Conservation (phyloP, 208 protist genomes). For the Kentomonas sorsogonicus region DNA sequence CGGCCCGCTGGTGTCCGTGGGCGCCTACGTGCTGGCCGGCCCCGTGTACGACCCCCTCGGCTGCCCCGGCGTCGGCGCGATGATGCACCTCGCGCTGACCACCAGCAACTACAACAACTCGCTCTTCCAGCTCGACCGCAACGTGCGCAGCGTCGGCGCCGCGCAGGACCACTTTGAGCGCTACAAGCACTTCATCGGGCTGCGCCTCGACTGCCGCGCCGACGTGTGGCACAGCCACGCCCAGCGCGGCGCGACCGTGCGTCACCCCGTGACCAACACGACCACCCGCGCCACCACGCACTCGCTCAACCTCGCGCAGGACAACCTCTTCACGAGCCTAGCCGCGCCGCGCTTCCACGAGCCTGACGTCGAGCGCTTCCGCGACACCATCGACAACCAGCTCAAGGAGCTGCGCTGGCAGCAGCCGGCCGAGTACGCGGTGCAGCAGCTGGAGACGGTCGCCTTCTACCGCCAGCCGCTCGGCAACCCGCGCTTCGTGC, state of each 20-base stretch:
- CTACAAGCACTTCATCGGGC: conserved; percentile 79
- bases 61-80: conserved; percentile 55
- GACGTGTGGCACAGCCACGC: conserved; percentile 56
- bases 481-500: conserved; percentile 80
- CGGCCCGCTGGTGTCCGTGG: conserved; percentile 66
- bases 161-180: conserved; percentile 69
- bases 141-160: conserved; percentile 70
- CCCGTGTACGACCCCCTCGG: conserved; percentile 71
- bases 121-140: conserved; percentile 80
- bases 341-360: conserved; percentile 76
- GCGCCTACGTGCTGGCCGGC: conserved; percentile 78
- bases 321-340: conserved; percentile 79
- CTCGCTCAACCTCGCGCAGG: conserved; percentile 61
- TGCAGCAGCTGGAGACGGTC: conserved; percentile 76
- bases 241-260: conserved; percentile 6
- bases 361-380: conserved; percentile 75
- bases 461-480: conserved; percentile 86
- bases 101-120: conserved; percentile 82
- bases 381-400: conserved; percentile 83
- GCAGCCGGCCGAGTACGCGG: conserved; percentile 64
- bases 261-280: conserved; percentile 2
- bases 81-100: conserved; percentile 78
- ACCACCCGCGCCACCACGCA: conserved; percentile 8
- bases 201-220: conserved; percentile 62
- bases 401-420: conserved; percentile 80